Evolutionary conservation across 176 grass and related monocot genomes (phyloP).

Genomic region (Saccharum officinarum): DNA sequence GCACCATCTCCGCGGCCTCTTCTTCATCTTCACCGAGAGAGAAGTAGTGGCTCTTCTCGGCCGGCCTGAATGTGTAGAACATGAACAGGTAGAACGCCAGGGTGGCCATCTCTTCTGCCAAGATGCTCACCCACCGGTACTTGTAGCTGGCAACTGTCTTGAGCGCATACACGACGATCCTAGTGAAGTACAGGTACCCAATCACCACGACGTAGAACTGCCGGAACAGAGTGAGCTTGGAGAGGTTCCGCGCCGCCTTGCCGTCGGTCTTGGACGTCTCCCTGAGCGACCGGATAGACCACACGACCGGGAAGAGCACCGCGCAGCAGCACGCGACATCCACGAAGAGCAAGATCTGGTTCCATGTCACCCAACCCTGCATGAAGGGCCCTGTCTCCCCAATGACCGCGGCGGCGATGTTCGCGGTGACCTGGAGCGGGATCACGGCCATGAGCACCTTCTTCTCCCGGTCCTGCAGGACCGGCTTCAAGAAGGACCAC

Average conservation of each 20-base stretch:
- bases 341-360: conserved; percentile 70
- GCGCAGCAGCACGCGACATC: conserved; percentile 83
- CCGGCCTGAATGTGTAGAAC: conserved; percentile 92
- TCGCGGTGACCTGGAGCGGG: conserved; percentile 79
- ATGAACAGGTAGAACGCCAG: conserved; percentile 85
- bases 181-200: conserved; percentile 85
- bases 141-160: conserved; percentile 69
- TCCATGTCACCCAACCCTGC: conserved; percentile 75
- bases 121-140: conserved; percentile 69
- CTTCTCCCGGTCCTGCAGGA: conserved; percentile 92
- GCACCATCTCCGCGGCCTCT: conserved; percentile 66
- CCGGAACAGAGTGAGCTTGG: conserved; percentile 82
- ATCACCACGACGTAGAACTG: conserved; percentile 90
- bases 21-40: conserved; percentile 82
- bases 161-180: conserved; percentile 75
- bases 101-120: conserved; percentile 64
- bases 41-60: conserved; percentile 71
- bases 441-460: conserved; percentile 95
- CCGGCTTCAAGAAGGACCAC: conserved; percentile 91
- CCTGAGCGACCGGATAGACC: conserved; percentile 76
- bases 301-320: conserved; percentile 79
- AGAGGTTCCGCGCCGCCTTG: conserved; percentile 69
- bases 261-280: conserved; percentile 92
- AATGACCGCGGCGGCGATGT: conserved; percentile 68
- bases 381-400: conserved; percentile 89